phyloP scores from a whole-genome alignment of 2,329 filamentous ascomycete genomes.

The Scleromitrula shiraiana region DNA sequence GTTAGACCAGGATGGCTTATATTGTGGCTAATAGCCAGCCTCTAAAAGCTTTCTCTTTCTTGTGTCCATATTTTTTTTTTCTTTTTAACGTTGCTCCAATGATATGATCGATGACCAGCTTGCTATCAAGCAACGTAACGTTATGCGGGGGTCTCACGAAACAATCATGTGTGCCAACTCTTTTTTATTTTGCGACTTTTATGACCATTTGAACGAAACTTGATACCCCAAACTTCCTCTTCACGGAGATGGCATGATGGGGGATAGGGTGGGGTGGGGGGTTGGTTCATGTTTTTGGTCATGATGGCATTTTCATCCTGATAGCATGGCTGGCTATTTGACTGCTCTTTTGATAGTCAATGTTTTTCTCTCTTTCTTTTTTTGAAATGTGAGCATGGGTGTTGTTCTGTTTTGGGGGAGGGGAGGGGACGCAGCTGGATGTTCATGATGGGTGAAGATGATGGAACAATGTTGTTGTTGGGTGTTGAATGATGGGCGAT shows the following conservation, averaged over 20 bases:
- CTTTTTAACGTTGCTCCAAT: conserved; percentile 4
- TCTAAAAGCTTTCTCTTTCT: conserved; percentile 7
- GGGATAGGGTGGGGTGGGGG: background rate
- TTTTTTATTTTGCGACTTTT: conserved; percentile 1
- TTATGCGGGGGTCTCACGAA: conserved; percentile 8
- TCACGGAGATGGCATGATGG: background rate
- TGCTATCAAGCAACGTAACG: conserved; percentile 4
- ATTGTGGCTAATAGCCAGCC: no score
- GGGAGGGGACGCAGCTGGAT: no score
- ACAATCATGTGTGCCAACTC: no score
- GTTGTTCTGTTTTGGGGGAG: background rate
- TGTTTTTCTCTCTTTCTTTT: no score
- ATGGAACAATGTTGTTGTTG: background rate
- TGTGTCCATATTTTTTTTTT: conserved; percentile 7
- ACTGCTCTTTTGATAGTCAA: conserved; percentile 1
- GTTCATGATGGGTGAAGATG: background rate
- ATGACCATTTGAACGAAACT: background rate
- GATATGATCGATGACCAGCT: conserved; percentile 8
- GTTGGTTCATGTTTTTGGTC: no score
- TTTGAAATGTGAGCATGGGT: background rate
- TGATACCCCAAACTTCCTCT: background rate
- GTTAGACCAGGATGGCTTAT: conserved; percentile 15
- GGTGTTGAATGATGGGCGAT: background rate
- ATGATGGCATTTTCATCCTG: no score
- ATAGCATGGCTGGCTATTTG: conserved; percentile 26